Evolutionary conservation across 2,329 filamentous ascomycete species (phyloP), one percentile per base, ranked within the genome.

Genomic region (Rhynchosporium secalis): DNA sequence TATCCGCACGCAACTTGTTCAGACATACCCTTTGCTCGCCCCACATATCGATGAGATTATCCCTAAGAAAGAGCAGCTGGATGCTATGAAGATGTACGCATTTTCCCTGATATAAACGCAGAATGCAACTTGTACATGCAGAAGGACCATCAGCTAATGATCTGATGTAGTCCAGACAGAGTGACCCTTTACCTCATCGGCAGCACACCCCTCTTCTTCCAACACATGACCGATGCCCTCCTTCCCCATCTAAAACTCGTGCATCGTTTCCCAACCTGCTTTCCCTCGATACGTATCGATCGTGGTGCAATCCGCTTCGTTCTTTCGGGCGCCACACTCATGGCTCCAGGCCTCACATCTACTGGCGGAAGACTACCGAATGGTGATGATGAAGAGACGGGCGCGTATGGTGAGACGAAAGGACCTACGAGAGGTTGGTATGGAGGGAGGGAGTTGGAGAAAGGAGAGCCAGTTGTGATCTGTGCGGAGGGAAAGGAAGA

Each of bases 281-380:
- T 99, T 75, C 88, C 90, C 20, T 89, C 86, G 58, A 82, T 99
- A 62, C 89, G 93, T 63, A 96, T 98, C 76, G 95, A 99, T 77
- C 86, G 95, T 56, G 95, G 95, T 65, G 95, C 95, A 4, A 98
- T 99, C 73, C 91, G 95, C 65, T 99, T 99, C 78, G 94, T 99
- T 31, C 85, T 99, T 1, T 91, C 87, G 0, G 95, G 95, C 49
- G 95, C 95, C 0, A 92, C 94, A 13, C 87, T 99, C 66, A 99
- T 99, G 95, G 94, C 92, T 1, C 95, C 95, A 0, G 95, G 95
- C 0, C 77, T 99, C 70, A 99, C 95, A 33, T 92, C 87, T 26
- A 78, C 86, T 0, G 95, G 95, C 0, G 95, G 95, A 0, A 77
- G 90, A 54, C 77, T 99, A 71, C 95, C 95, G 68, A 75, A 45